A percentile compares a stretch with the other conserved stretches of the same genome.
These are phyloP conservation scores for Candida insectalens DNA, from an alignment of 805 yeast species.

Conservation along the genomic window DNA sequence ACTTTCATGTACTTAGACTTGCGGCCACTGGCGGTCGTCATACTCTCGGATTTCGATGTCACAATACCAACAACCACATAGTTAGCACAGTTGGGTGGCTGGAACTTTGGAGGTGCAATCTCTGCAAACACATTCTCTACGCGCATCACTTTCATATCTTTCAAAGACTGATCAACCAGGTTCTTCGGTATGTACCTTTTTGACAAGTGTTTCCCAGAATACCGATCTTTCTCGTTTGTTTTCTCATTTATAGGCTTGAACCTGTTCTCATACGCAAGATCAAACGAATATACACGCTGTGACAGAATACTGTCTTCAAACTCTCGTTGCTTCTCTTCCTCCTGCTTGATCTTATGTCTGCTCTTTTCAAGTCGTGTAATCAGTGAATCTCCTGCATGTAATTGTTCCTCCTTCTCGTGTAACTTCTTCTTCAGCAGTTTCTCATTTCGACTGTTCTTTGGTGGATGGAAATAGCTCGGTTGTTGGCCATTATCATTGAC, in stretches of 20 bases:
- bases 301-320: constrained; percentile 19
- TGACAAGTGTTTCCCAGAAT: constrained; percentile 32
- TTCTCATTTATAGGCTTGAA: constrained; percentile 15
- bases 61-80: constrained; percentile 77
- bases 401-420: neutral
- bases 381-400: too few species aligned
- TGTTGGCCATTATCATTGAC: constrained; percentile 6
- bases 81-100: constrained; percentile 62
- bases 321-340: constrained; percentile 13
- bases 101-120: constrained; percentile 57
- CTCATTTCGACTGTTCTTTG: constrained; percentile 5
- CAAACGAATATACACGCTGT: constrained; percentile 32
- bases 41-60: constrained; percentile 43
- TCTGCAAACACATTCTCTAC: constrained; percentile 53
- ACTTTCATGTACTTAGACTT: constrained; percentile 47
- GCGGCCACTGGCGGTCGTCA: constrained; percentile 29
- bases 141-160: constrained; percentile 44
- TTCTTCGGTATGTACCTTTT: constrained; percentile 36
- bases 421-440: constrained; percentile 6
- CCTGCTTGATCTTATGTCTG: constrained; percentile 7
- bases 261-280: constrained; percentile 11
- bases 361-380: constrained; percentile 7
- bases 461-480: constrained; percentile 8
- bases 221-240: constrained; percentile 36
- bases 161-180: constrained; percentile 28